Percentiles rank a stretch among this genome's conserved stretches.
phyloP scores from a whole-genome alignment of 1,284 basidiomycete genomes.

The Coriolopsis trogii region DNA sequence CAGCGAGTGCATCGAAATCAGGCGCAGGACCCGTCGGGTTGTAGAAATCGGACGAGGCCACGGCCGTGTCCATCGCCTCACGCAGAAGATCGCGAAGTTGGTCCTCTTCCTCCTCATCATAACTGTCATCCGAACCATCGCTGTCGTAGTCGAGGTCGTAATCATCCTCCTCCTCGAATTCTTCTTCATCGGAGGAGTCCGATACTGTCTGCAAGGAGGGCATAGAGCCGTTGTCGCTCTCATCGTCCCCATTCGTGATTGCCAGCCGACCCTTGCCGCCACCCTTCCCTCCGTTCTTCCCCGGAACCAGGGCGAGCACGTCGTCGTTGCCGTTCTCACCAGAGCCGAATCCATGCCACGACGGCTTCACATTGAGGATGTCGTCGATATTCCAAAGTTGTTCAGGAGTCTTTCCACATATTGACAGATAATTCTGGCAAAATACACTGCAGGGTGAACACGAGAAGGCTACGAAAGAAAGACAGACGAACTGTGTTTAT shows the following conservation, averaged over 20 bases:
- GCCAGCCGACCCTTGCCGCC: constrained; percentile 46
- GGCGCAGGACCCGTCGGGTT: constrained; percentile 44
- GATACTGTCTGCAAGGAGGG: constrained; percentile 65
- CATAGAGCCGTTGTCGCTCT: constrained; percentile 59
- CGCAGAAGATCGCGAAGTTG: constrained; percentile 58
- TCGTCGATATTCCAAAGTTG: constrained; percentile 65
- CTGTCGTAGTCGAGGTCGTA: constrained; percentile 44
- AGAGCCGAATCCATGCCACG: constrained; percentile 53
- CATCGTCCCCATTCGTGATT: constrained; percentile 49
- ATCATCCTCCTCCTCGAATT: constrained; percentile 37
- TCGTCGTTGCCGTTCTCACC: constrained; percentile 29
- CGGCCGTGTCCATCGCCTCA: constrained; percentile 71
- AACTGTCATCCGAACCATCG: constrained; percentile 46
- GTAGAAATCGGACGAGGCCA: constrained; percentile 58
- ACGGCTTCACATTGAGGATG: constrained; percentile 52
- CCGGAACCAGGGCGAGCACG: constrained; percentile 24
- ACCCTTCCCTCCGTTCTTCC: constrained; percentile 31
- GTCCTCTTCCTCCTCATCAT: constrained; percentile 72
- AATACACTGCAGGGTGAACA: too few relatives aligned
- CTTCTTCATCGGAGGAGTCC: constrained; percentile 48
- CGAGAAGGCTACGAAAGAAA: too few relatives aligned
- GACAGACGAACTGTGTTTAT: constrained; percentile 55
- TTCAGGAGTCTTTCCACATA: constrained; percentile 57
- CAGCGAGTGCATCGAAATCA: constrained; percentile 45
- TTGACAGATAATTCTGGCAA: constrained; percentile 64